Evolutionary conservation across 2,329 filamentous ascomycete genomes (phyloP), one percentile per base, ranked within the genome.

Genomic region (Immersiporthe knoxdaviesiana): DNA sequence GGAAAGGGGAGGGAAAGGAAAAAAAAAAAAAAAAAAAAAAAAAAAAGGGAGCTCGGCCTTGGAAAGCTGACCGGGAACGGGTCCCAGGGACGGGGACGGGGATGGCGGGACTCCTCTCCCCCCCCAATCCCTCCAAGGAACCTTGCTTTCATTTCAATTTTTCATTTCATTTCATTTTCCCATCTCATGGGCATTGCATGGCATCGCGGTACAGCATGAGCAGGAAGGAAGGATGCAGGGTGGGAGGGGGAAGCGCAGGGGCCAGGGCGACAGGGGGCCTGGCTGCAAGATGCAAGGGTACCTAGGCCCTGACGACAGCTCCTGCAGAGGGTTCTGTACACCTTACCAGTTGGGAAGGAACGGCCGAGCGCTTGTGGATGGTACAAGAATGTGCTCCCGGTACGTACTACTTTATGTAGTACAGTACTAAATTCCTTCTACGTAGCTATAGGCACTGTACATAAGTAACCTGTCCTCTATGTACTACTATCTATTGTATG

Each of bases 31-130:
- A 10, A 39, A 5, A 24, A 62, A 7, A 14, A 24, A 50, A 27
- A 16, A 50, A 50, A 50, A 50, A 41, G 61, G 27, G 61, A 63
- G 14, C 41, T 27, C 32, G n/a, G 32, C 35, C 59, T 24, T 41
- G 35, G n/a, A 7, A 37, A 61, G 41, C 32, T 61, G 54, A 50
- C 61, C 68, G 50, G 59, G 63, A 39, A 62, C 68, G 47, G 54
- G 67, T 60, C 27, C 41, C 18, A 18, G 52, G 54, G 30, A 37
- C 56, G 32, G 30, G 56, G 21, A 59, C 30, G 56, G 39, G 35
- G 59, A 62, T 37, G 59, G 59, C 11, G 59, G 39, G 39, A 18
- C 59, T 44, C 32, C 39, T 62, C 35, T 47, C 44, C 44, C 21
- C 44, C 44, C 10, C 44, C 6, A 6, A n/a, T n/a, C n/a, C n/a